Evolutionary conservation across 345 rosid genomes (phyloP), one percentile per base, ranked within the genome.

Genomic region (Geranium brycei): DNA sequence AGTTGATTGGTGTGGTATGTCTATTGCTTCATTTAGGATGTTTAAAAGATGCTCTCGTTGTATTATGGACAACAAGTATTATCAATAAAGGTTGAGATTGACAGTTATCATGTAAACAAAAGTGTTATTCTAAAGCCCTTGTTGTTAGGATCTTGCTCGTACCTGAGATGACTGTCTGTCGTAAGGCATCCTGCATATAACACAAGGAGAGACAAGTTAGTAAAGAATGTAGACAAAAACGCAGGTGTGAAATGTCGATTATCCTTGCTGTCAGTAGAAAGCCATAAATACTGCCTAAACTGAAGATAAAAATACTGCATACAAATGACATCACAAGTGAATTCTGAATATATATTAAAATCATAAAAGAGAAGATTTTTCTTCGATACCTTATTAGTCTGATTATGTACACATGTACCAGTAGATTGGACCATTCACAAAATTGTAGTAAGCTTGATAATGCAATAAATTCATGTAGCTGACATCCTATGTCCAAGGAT

Each of bases 111-210:
- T 8, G 15, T 47, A 47, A 47, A 11, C 3, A 0, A 47, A 47
- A 6, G 53, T 47, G 14, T 13, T 8, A 13, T 8, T 47, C 53
- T 47, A 47, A 10, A 6, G 53, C 14, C 53, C 15, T 13, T 47
- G 40, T 13, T 47, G 40, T 62, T 62, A n/a, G 66, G 19, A 60
- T 35, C 30, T 15, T 47, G 53, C 32, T 16, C 82, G 71, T 64
- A 85, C 95, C 90, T 90, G 95, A 73, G 91, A 68, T 64, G 79
- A 74, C 73, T 82, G 91, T 69, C 76, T 75, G 70, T 70, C 83
- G 61, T 78, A 70, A 60, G 84, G 80, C 71, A 78, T 72, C 86
- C 99, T 88, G 85, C 60, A 79, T 35, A 74, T 57, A 72, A 13
- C 53, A 47, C 14, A 47, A 47, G 14, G 53, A 47, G 14, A 41